These are phyloP conservation scores for Dothistroma pini DNA, from an alignment of 2,329 filamentous ascomycete species.

Conservation along the genomic window DNA sequence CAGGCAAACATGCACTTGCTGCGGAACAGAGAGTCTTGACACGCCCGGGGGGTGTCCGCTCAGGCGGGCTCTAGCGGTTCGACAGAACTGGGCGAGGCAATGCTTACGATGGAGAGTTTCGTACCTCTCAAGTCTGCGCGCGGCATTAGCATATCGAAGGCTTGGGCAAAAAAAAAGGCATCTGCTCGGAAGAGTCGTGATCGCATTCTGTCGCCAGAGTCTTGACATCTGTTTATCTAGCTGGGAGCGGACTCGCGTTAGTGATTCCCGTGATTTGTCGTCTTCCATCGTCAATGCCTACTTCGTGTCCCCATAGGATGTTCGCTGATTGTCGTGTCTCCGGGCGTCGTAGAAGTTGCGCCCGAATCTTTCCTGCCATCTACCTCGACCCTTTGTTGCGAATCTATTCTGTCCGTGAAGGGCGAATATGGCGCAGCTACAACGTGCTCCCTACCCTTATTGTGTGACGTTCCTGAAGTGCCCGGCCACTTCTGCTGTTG, in stretches of 20 bases:
- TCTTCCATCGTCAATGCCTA: conserved; percentile 14
- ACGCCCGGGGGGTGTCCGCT: too few species aligned
- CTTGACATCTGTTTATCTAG: background rate
- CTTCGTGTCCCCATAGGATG: conserved; percentile 32
- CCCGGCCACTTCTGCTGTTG: conserved; percentile 68
- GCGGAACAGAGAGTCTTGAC: too few species aligned
- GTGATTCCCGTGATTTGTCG: conserved; percentile 1
- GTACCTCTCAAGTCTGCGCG: too few species aligned
- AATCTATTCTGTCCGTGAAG: conserved; percentile 47
- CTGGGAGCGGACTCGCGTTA: conserved; percentile 1
- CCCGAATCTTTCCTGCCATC: conserved; percentile 25
- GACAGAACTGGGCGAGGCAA: too few species aligned
- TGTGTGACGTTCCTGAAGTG: conserved; percentile 12
- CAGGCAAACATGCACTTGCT: background rate
- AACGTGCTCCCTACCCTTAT: conserved; percentile 45
- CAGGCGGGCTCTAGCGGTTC: too few species aligned
- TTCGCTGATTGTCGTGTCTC: conserved; percentile 25
- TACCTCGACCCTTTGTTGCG: conserved; percentile 10
- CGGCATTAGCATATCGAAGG: background rate
- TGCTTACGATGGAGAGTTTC: too few species aligned
- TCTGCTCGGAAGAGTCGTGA: background rate
- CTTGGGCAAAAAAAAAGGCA: background rate
- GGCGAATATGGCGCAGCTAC: conserved; percentile 59
- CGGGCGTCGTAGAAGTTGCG: conserved; percentile 12
- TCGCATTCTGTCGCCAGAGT: conserved; percentile 4